Conservation (phyloP, 192 early-diverging fungal species). For the Coemansia umbellata region DNA sequence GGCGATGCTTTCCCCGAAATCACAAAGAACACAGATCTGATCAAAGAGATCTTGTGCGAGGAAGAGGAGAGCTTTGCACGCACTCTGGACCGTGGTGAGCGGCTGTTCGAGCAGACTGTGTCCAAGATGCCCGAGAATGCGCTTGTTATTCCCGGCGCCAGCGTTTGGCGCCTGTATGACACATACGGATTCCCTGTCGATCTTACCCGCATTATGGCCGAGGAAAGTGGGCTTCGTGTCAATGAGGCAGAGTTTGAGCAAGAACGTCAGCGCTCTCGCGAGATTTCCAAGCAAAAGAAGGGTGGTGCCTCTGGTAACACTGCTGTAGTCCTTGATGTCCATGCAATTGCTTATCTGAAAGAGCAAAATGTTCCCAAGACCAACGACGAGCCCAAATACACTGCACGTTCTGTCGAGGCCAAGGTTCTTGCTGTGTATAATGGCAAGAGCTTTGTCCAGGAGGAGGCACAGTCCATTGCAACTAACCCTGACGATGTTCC, state of each 20-base stretch:
- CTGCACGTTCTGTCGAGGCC: constrained; percentile 63
- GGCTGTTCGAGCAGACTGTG: constrained; percentile 80
- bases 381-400: constrained; percentile 84
- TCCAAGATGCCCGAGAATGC: constrained; percentile 50
- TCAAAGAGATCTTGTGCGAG: constrained; percentile 95
- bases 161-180: constrained; percentile 98
- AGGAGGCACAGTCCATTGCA: constrained; percentile 37
- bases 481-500: constrained; percentile 54
- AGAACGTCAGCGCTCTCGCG: constrained; percentile 76
- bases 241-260: constrained; percentile 80
- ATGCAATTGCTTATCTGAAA: constrained; percentile 84
- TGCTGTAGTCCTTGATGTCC: constrained; percentile 82
- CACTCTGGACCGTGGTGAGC: constrained; percentile 95
- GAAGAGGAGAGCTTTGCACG: constrained; percentile 94
- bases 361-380: constrained; percentile 74
- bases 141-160: constrained; percentile 70
- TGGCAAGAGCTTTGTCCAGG: constrained; percentile 24
- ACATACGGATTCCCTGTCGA: constrained; percentile 99
- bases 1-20: constrained; percentile 93
- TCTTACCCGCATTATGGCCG: constrained; percentile 96
- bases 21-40: constrained; percentile 61
- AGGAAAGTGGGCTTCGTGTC: constrained; percentile 83
- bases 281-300: constrained; percentile 61
- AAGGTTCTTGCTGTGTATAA: constrained; percentile 76
- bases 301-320: constrained; percentile 53